Base-by-base conservation (phyloP, 2,329 filamentous ascomycete species). In the Huntiella bhutanensis region DNA sequence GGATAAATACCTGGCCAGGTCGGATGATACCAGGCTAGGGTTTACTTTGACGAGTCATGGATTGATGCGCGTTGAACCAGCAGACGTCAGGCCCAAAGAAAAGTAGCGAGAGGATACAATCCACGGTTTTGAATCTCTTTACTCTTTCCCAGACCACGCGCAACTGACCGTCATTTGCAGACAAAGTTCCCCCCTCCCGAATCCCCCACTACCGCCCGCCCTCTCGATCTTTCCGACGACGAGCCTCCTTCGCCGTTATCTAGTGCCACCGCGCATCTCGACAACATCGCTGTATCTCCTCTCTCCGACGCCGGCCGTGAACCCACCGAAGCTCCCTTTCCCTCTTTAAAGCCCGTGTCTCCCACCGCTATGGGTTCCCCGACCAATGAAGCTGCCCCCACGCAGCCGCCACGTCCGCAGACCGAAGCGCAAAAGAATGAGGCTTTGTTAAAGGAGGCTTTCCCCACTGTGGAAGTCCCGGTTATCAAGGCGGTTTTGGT, bases 381-480 rank as follows among this genome's bases (percentile, higher is more conserved):
- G 15, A 38, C 52, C 17, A 59, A 61, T 16, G 61, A 67, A 41
- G 56, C 55, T 15, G 62, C 79, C 17, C 86, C 86, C 10, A 71
- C 81, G 36, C 92, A 95, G 65, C 87, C 87, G 32, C 86, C 86
- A 33, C 77, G 87, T 49, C 88, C 88, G 41, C 57, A 84, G 56
- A 83, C 75, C 52, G 80, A 91, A 52, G 73, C 80, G 51, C 80
- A 93, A 61, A 82, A 93, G 65, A 86, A 85, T 41, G 81, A 88
- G 62, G 74, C 75, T 55, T 95, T 86, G 3, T 69, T 98, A 47
- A 88, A 84, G 60, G 91, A 98, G 61, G 91, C 91, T 0, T 98
- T 98, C 56, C 91, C 91, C 0, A 72, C 67, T 47, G 82, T 95
- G 51, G 91, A 98, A 46, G 59, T 65, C 5, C 61, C 75, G 39